A percentile compares a stretch with the other conserved stretches of the same genome.
Conservation (phyloP, 2,329 filamentous ascomycete genomes). For the Mycogone perniciosa region DNA sequence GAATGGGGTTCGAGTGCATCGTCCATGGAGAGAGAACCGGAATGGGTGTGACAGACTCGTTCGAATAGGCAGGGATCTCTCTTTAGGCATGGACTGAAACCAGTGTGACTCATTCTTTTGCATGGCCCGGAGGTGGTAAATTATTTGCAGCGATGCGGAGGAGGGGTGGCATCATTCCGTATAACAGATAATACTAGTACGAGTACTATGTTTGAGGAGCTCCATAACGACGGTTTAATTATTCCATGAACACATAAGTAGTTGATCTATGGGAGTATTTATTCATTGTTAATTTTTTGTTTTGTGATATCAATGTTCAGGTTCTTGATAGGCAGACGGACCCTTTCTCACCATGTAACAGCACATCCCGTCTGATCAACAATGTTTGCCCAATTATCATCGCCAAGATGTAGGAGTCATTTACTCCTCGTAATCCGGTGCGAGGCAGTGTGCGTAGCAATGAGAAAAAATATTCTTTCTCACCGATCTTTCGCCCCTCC, state of each 20-base stretch:
- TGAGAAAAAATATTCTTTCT: background rate
- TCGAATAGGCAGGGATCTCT: slow-evolving; percentile 15
- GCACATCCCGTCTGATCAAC: background rate
- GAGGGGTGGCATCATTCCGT: background rate
- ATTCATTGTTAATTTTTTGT: too few relatives aligned
- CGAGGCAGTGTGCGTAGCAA: slow-evolving; percentile 5
- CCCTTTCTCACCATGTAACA: background rate
- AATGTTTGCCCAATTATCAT: background rate
- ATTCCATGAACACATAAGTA: too few relatives aligned
- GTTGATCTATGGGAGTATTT: too few relatives aligned
- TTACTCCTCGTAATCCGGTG: background rate
- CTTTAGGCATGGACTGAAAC: slow-evolving; percentile 15
- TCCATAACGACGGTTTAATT: background rate
- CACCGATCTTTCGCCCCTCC: slow-evolving; percentile 10
- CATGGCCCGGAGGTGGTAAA: slow-evolving; percentile 6
- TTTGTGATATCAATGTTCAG: too few relatives aligned
- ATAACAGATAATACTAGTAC: background rate
- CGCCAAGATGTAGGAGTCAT: background rate
- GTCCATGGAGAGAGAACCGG: background rate
- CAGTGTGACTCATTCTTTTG: slow-evolving; percentile 18
- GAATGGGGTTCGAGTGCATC: background rate
- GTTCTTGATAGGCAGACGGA: background rate
- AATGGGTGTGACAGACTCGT: background rate
- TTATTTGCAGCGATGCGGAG: slow-evolving; percentile 6
- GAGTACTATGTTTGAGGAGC: background rate